Percentiles rank a stretch among this genome's conserved stretches.
Conservation (phyloP, 2,329 filamentous ascomycete species). For the Alternaria sp. region DNA sequence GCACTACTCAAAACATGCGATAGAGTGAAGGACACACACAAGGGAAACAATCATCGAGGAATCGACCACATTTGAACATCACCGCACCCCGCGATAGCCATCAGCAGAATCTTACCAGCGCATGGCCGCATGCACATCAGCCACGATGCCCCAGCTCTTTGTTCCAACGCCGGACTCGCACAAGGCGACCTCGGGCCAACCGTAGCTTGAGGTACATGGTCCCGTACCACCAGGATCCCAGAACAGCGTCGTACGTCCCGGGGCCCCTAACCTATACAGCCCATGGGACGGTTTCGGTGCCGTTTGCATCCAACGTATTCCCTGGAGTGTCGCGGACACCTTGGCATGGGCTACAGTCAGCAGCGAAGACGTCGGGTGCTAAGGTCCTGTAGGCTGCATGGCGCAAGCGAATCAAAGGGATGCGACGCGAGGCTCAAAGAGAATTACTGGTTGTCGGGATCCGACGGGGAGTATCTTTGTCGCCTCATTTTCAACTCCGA, state of each 20-base stretch:
- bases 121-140: slow-evolving; percentile 1
- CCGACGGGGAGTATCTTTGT: slow-evolving; percentile 25
- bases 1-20: background rate
- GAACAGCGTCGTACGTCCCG: slow-evolving; percentile 16
- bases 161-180: slow-evolving; percentile 18
- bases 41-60: background rate
- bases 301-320: slow-evolving; percentile 1
- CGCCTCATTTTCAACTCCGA: slow-evolving; percentile 41
- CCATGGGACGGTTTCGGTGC: slow-evolving; percentile 11
- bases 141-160: slow-evolving; percentile 8
- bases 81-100: background rate
- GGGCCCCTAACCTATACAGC: slow-evolving; percentile 18
- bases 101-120: background rate
- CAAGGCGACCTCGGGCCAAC: slow-evolving; percentile 1
- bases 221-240: slow-evolving; percentile 19
- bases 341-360: slow-evolving; percentile 23
- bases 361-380: slow-evolving; percentile 28
- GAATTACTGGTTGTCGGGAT: slow-evolving; percentile 26
- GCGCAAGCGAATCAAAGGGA: slow-evolving; percentile 32
- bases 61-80: slow-evolving; percentile 5
- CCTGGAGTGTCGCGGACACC: slow-evolving; percentile 22
- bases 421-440: slow-evolving; percentile 21
- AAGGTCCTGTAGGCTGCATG: slow-evolving; percentile 2
- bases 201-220: slow-evolving; percentile 29
- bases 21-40: background rate